phyloP scores from a whole-genome alignment of 192 early-diverging fungal species.

The Lunasporangiospora selenospora region DNA sequence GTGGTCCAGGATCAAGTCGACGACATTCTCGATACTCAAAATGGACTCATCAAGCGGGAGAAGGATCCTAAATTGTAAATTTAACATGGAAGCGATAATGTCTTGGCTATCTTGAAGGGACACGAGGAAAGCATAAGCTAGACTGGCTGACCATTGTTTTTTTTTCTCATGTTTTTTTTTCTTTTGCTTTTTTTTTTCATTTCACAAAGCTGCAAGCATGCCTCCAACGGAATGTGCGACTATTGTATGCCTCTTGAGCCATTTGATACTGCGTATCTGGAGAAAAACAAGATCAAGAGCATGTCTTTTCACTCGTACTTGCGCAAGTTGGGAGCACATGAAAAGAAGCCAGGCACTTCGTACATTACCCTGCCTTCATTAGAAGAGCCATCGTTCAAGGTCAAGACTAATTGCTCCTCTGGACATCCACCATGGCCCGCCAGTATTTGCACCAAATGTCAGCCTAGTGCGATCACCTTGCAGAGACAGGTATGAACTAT shows the following conservation, averaged over 20 bases:
- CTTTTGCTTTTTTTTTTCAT: constrained; percentile 3
- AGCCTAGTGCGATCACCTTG: constrained; percentile 91
- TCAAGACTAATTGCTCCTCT: constrained; percentile 79
- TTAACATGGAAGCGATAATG: not conserved
- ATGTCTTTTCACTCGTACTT: constrained; percentile 96
- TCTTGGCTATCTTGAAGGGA: too few relatives aligned
- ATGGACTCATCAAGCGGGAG: constrained; percentile 82
- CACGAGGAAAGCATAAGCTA: too few relatives aligned
- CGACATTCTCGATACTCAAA: constrained; percentile 76
- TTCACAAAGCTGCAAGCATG: constrained; percentile 78
- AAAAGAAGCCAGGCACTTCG: constrained; percentile 63
- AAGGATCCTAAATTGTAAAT: constrained; percentile 83
- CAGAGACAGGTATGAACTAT: constrained; percentile 67
- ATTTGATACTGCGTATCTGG: constrained; percentile 87
- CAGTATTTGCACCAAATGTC: constrained; percentile 98
- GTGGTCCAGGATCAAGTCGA: constrained; percentile 81
- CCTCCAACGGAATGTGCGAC: constrained; percentile 87
- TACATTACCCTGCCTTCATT: constrained; percentile 78
- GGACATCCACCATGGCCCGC: constrained; percentile 91
- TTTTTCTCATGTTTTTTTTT: constrained; percentile 34
- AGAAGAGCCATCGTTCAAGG: constrained; percentile 83
- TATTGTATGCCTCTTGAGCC: constrained; percentile 95
- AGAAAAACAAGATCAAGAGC: constrained; percentile 94
- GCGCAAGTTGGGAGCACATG: constrained; percentile 72
- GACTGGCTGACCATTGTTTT: too few relatives aligned